Conservation (phyloP, 495 filamentous ascomycete genomes). For the Podospora australis region DNA sequence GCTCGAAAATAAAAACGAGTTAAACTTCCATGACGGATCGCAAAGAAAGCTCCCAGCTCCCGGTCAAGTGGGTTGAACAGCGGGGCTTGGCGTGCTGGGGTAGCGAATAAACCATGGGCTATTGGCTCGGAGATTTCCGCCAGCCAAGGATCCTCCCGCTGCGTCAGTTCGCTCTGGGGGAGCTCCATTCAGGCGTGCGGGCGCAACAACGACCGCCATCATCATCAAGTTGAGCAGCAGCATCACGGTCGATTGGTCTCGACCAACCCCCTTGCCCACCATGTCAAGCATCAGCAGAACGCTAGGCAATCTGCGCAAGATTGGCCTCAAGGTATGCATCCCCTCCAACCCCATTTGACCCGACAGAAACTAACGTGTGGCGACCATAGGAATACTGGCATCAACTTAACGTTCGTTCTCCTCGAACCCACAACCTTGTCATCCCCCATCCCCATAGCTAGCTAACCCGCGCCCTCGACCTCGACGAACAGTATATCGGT, state of each 20-base stretch:
- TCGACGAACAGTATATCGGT: slow-evolving; percentile 59
- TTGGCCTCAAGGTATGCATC: slow-evolving; percentile 70
- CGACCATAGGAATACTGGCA: slow-evolving; percentile 68
- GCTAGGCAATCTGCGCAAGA: slow-evolving; percentile 73
- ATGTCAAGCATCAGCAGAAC: slow-evolving; percentile 94
- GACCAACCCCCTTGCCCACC: slow-evolving; percentile 34
- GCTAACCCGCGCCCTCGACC: slow-evolving; percentile 20
- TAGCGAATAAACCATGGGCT: too few species aligned
- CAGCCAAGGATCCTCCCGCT: slow-evolving; percentile 6
- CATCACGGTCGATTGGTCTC: slow-evolving; percentile 23
- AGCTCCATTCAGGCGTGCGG: background rate
- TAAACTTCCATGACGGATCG: too few species aligned
- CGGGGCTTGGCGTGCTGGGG: slow-evolving; percentile 5
- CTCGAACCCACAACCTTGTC: background rate
- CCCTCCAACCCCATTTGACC: background rate
- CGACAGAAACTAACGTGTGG: slow-evolving; percentile 16
- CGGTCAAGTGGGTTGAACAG: too few species aligned
- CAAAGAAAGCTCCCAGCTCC: too few species aligned
- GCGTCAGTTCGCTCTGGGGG: slow-evolving; percentile 15
- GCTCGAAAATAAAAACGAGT: too few species aligned
- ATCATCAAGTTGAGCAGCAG: slow-evolving; percentile 2
- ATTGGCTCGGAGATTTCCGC: slow-evolving; percentile 21
- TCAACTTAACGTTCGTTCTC: slow-evolving; percentile 77
- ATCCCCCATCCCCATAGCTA: slow-evolving; percentile 1
- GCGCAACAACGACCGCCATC: slow-evolving; percentile 8